phyloP scores from a whole-genome alignment of 2,329 filamentous ascomycete species.

The Dactylellina parvicollis region DNA sequence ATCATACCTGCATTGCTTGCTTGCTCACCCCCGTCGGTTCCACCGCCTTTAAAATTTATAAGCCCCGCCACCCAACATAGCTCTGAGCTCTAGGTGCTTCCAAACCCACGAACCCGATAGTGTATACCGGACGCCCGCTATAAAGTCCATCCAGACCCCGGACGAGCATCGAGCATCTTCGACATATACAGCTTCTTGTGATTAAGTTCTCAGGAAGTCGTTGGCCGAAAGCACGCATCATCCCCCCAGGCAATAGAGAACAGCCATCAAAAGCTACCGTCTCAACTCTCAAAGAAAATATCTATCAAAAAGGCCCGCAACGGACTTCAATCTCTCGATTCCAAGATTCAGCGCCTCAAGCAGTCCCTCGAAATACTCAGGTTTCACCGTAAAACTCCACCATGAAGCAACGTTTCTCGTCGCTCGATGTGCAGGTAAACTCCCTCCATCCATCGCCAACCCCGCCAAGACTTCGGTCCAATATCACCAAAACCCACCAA shows the following conservation, averaged over 20 bases:
- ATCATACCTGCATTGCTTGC: conserved; percentile 19
- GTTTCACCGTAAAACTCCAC: conserved; percentile 57
- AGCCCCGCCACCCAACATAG: conserved; percentile 18
- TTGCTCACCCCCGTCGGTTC: conserved; percentile 11
- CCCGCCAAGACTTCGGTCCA: background rate
- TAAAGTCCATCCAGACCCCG: conserved; percentile 10
- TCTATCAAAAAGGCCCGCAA: background rate
- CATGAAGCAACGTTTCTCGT: conserved; percentile 84
- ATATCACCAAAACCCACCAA: conserved; percentile 10
- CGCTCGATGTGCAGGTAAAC: conserved; percentile 76
- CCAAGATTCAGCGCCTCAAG: conserved; percentile 37
- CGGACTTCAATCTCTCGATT: background rate
- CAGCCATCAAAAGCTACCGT: background rate
- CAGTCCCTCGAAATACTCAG: conserved; percentile 35
- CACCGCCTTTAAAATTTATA: conserved; percentile 28
- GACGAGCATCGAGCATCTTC: background rate
- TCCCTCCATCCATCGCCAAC: conserved; percentile 4
- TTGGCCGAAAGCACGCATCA: background rate
- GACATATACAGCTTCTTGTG: conserved; percentile 22
- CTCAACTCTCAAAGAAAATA: background rate
- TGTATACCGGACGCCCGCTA: background rate
- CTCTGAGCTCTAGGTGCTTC: conserved; percentile 1
- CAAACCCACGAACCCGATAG: background rate
- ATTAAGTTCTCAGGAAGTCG: conserved; percentile 51
- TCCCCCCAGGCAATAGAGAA: background rate